Evolutionary conservation across 345 rosid species (phyloP), one percentile per base, ranked within the genome.

Genomic region (Bruguiera parviflora): DNA sequence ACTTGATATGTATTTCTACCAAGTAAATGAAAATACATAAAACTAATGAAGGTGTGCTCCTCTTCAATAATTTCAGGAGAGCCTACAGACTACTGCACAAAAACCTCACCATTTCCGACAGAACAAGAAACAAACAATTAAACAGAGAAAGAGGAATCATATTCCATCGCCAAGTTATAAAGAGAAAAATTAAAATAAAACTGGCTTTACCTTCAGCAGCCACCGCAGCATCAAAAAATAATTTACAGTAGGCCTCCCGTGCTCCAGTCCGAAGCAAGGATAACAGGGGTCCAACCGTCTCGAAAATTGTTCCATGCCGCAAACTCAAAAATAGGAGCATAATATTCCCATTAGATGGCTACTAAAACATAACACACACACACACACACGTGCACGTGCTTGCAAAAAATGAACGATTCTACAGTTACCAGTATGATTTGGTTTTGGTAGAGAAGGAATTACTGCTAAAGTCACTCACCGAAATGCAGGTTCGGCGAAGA

Each of bases 191-290:
- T 55, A 16, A 46, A 1, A 58, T 5, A 21, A 32, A 22, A 43
- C 25, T 49, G 22, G 61, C 33, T 63, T 70, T 77, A 94, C 98
- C 97, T 89, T 92, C 85, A 84, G 85, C 74, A 68, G 82, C 82
- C 62, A 71, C 72, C 92, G 87, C 81, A 28, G 87, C 84, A 72
- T 94, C 97, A 65, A 77, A 70, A 75, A 94, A 91, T 81, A 91
- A 83, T 70, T 83, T 82, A 59, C 96, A 81, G 65, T 87, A 91
- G 11, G 92, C 87, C 77, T 89, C 92, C 70, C 87, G 80, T 58
- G 88, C 88, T 79, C 87, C 88, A 70, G 86, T 80, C 62, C 96
- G 95, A 71, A 94, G 89, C 83, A 94, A 81, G 70, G 92, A 84
- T 77, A 94, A 79, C 67, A 94, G 86, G 28, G 92, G 86, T 69